Base-by-base conservation (phyloP, 2,329 filamentous ascomycete genomes). In the Stylonectria norvegica region DNA sequence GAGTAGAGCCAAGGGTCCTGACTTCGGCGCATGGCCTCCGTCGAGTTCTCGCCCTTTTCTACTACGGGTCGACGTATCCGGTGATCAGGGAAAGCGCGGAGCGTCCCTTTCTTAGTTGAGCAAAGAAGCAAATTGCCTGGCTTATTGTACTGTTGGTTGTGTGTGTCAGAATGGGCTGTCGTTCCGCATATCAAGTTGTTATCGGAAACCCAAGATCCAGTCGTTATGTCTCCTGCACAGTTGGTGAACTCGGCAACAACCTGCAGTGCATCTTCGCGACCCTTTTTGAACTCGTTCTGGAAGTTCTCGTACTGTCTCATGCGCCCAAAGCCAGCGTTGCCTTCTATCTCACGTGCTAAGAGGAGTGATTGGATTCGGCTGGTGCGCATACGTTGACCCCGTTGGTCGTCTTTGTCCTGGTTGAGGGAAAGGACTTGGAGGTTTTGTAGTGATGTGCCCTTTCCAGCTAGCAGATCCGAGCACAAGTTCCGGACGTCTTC, bases 131-230 rank as follows among this genome's bases (percentile, higher is more conserved):
- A 59, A 50, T 84, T 84, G 1, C 80, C 79, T 0, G 76, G 72
- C 49, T 78, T 81, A 50, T 84, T 84, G 53, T 84, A 83, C 46
- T 83, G 79, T 52, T 82, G 78, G 42, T 83, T 83, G 29, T 79
- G 75, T 0, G 67, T 62, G 49, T 83, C 80, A 1, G 78, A 82
- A 59, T 83, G 79, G 1, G 75, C 74, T 0, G 78, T 80, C 0
- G 79, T 78, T 22, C 80, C 80, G 47, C 78, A 81, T n/a, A 83
- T 55, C 36, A 83, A 78, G 12, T 65, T 64, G n/a, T 67, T 56
- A 15, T 73, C 54, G 0, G 74, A 75, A 0, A 76, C 64, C 80
- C 80, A 84, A 14, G 68, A 69, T 34, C 81, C 67, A 3, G 78
- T 75, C 16, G 71, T 67, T 30, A 83, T 73, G 50, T 83, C 79